Base-by-base conservation (phyloP, 108 stramenopile genomes). In the Pelagomonas calceolata region DNA sequence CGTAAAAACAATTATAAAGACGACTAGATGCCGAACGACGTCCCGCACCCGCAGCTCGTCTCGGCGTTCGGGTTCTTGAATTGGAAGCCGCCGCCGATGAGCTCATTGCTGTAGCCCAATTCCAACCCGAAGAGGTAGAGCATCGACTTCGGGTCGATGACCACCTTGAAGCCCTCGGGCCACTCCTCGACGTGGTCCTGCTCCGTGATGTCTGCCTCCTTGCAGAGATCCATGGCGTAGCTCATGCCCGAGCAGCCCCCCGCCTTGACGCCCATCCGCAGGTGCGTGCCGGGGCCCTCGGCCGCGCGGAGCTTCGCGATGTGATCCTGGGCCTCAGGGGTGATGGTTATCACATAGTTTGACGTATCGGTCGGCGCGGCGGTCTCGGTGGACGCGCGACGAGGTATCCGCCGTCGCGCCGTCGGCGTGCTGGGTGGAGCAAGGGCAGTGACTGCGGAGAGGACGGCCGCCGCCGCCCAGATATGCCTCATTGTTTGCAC, bases 1-100 rank as follows among this genome's bases (percentile, higher is more conserved):
- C n/a, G n/a, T n/a, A n/a, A n/a, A n/a, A n/a, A n/a, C n/a, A 43
- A 10, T 43, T 43, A 12, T 43, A 43, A 5, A 43, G 39, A 12
- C 9, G 31, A 7, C 66, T 85, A 96, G 21, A 96, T 92, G 18
- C 90, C 92, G 82, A 96, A 96, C 68, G 90, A 91, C 75, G 85
- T 86, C 37, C 95, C 95, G 77, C 95, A 96, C 29, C 95, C 94
- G 71, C 95, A 96, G 14, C 84, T 82, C 65, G 91, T 90, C 79
- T 96, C 93, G 0, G 95, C 95, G 81, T 96, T 96, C n/a, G 95
- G 95, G 79, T 96, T 96, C 80, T 87, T 91, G 78, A 96, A 96
- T 74, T 94, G 79, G 74, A 92, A 90, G 32, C 95, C 95, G 15
- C 95, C 95, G 45, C 95, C 95, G 77, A 97, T 94, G 64, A 97